Percentiles rank a stretch among this genome's conserved stretches.
Evolutionary conservation across 331 rosid species (phyloP).

Genomic region (Acacia pycnantha): DNA sequence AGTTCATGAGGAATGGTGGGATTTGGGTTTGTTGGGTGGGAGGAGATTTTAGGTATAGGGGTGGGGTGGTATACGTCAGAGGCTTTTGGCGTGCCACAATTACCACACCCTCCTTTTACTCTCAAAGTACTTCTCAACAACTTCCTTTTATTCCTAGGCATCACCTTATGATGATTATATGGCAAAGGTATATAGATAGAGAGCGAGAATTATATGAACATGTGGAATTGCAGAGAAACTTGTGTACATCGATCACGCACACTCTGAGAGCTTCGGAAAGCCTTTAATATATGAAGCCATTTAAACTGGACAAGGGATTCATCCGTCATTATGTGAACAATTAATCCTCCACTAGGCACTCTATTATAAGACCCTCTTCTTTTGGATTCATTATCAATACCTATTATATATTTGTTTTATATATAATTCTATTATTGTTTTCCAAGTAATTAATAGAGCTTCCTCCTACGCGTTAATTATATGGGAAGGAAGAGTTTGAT

Average conservation of each 20-base stretch:
- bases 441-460: background rate
- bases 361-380: too few species aligned
- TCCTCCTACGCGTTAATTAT: background rate
- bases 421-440: background rate
- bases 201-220: background rate
- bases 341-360: background rate
- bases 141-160: background rate
- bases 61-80: background rate
- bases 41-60: background rate
- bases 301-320: background rate
- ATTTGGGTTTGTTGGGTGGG: background rate
- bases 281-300: background rate
- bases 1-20: background rate
- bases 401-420: background rate
- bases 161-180: background rate
- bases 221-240: background rate
- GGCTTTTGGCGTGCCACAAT: background rate
- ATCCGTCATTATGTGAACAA: too few species aligned
- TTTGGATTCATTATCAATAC: background rate
- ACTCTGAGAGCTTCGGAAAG: background rate
- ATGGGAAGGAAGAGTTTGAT: background rate
- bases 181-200: background rate
- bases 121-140: background rate
- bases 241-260: too few species aligned
- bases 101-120: background rate